Conservation (phyloP, 2,329 filamentous ascomycete genomes). For the Aspergillus sp. region DNA sequence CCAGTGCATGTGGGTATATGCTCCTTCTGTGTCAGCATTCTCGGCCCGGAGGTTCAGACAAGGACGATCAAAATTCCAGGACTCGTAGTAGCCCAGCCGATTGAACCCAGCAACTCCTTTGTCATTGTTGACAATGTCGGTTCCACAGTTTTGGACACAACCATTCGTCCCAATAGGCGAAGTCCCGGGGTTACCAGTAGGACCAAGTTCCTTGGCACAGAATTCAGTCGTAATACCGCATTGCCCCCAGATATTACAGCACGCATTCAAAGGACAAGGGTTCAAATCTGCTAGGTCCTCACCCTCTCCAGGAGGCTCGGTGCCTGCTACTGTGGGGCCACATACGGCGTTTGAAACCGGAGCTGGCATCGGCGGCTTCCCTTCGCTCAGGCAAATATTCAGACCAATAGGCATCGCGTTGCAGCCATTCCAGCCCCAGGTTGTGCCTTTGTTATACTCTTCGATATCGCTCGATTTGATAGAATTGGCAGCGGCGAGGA, state of each 20-base stretch:
- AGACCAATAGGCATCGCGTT: neutral
- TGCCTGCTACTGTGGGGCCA: conserved; percentile 45
- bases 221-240: conserved; percentile 48
- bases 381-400: conserved; percentile 42
- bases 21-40: conserved; percentile 14
- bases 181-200: conserved; percentile 39
- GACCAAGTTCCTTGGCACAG: conserved; percentile 30
- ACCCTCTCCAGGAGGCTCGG: conserved; percentile 28
- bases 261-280: conserved; percentile 45
- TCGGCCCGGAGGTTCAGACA: conserved; percentile 29
- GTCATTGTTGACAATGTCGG: conserved; percentile 28
- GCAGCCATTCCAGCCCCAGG: neutral
- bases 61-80: conserved; percentile 26
- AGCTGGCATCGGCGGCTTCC: conserved; percentile 41
- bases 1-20: conserved; percentile 35
- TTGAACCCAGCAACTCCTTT: conserved; percentile 17
- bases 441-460: neutral
- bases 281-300: conserved; percentile 39
- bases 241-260: conserved; percentile 45
- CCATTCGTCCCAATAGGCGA: conserved; percentile 31
- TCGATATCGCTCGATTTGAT: neutral
- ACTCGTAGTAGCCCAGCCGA: conserved; percentile 31
- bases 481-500: neutral
- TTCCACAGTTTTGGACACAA: conserved; percentile 45
- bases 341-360: conserved; percentile 39